Conservation (phyloP, 2,329 filamentous ascomycete genomes). For the Phyllosticta citriasiana region DNA sequence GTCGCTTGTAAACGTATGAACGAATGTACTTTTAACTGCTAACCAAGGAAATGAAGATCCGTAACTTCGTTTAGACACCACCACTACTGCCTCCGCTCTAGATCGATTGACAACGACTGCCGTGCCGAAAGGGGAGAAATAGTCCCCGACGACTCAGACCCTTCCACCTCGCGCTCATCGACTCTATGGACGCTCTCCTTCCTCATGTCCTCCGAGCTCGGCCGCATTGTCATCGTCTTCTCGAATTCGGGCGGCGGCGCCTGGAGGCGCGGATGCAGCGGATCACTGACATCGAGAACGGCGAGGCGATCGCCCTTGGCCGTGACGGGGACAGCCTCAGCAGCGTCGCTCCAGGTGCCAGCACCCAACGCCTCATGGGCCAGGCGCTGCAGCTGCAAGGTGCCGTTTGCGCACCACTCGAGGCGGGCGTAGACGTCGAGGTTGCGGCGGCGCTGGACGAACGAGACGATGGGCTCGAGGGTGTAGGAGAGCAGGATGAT, state of each 20-base stretch:
- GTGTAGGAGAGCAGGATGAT: conserved; percentile 14
- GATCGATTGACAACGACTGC: neutral
- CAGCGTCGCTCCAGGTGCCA: conserved; percentile 11
- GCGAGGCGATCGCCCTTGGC: neutral
- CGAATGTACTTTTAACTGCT: neutral
- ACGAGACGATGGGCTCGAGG: conserved; percentile 1
- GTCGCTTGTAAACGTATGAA: neutral
- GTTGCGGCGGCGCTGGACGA: conserved; percentile 9
- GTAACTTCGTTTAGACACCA: neutral
- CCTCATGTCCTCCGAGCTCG: neutral
- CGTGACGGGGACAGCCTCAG: conserved; percentile 1
- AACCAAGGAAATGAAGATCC: neutral
- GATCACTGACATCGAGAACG: conserved; percentile 1
- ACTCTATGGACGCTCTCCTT: neutral
- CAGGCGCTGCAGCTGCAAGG: conserved; percentile 11
- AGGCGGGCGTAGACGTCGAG: conserved; percentile 11
- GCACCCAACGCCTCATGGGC: conserved; percentile 5
- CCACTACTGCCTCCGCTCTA: neutral
- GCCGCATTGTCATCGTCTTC: neutral
- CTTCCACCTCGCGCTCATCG: neutral
- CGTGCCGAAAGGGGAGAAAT: neutral
- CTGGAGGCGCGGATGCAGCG: neutral
- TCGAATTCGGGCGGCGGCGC: neutral
- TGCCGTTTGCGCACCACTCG: conserved; percentile 11
- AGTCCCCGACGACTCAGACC: neutral